Conservation (phyloP, 225 moss, liverwort and hornwort species). For the Pleurozium schreberi region DNA sequence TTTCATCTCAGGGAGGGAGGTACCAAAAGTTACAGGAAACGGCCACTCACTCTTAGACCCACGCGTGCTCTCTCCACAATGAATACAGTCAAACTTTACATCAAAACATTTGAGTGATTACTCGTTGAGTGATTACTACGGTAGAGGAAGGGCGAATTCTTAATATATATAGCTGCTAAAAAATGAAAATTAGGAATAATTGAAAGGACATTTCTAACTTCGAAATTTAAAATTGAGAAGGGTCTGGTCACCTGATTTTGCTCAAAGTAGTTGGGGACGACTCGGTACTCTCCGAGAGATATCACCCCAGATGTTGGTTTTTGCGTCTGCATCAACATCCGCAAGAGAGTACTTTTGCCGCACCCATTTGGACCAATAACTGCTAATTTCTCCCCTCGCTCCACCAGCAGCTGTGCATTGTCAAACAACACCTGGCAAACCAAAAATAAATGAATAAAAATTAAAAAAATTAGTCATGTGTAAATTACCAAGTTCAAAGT, state of each 20-base stretch:
- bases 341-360: slow-evolving; percentile 87
- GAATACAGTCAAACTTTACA: neutral
- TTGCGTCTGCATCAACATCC: slow-evolving; percentile 56
- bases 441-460: neutral
- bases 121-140: neutral
- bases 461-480: neutral
- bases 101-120: neutral
- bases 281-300: slow-evolving; percentile 65
- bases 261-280: slow-evolving; percentile 90
- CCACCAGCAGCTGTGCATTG: slow-evolving; percentile 62
- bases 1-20: neutral
- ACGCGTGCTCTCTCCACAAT: neutral
- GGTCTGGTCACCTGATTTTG: slow-evolving; percentile 57
- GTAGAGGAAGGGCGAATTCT: neutral
- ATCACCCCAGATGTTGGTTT: slow-evolving; percentile 64
- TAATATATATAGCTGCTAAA: neutral
- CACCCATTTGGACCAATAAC: slow-evolving; percentile 95
- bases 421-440: slow-evolving; percentile 50
- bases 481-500: neutral
- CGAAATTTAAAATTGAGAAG: neutral
- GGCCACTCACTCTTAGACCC: neutral
- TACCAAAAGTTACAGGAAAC: neutral
- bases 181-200: neutral
- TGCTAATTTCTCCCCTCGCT: slow-evolving; percentile 95
- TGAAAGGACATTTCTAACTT: too few relatives aligned